phyloP scores from a whole-genome alignment of 2,329 filamentous ascomycete genomes.

The Trichoderma aggressivum region DNA sequence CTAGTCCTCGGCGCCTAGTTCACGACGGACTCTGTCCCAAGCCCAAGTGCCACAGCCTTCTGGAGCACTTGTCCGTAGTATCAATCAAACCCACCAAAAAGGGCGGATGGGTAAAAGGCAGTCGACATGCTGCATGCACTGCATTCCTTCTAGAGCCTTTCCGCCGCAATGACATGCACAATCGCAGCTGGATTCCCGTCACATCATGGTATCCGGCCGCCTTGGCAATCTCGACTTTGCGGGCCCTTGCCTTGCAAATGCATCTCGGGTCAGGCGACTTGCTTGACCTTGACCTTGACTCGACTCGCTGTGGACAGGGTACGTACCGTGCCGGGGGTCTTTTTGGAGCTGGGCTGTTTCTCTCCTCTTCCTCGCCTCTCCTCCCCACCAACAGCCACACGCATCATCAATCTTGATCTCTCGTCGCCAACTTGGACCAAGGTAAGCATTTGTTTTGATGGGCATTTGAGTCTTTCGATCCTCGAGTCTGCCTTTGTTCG shows the following conservation, averaged over 20 bases:
- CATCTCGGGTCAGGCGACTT: slow-evolving; percentile 15
- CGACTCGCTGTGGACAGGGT: not conserved
- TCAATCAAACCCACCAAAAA: not conserved
- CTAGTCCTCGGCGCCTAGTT: not conserved
- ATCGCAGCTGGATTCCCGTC: not conserved
- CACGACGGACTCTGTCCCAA: not conserved
- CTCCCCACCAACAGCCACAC: slow-evolving; percentile 6
- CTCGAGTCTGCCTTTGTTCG: not conserved
- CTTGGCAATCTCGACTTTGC: slow-evolving; percentile 1
- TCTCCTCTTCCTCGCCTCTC: not conserved
- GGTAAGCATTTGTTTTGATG: not conserved
- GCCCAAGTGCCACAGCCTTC: not conserved
- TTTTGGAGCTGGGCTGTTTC: not conserved
- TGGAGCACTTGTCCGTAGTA: no score
- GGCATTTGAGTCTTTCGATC: not conserved
- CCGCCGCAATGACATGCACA: not conserved
- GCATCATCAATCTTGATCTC: not conserved
- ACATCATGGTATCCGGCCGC: not conserved
- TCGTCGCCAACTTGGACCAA: not conserved
- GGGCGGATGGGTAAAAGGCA: not conserved
- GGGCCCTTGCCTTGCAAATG: slow-evolving; percentile 7
- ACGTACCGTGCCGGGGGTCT: slow-evolving; percentile 6
- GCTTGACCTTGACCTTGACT: not conserved
- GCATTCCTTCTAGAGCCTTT: slow-evolving; percentile 4
- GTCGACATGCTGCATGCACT: not conserved